Evolutionary conservation across 805 yeast species (phyloP).

Genomic region (Saturnispora halmiae): DNA sequence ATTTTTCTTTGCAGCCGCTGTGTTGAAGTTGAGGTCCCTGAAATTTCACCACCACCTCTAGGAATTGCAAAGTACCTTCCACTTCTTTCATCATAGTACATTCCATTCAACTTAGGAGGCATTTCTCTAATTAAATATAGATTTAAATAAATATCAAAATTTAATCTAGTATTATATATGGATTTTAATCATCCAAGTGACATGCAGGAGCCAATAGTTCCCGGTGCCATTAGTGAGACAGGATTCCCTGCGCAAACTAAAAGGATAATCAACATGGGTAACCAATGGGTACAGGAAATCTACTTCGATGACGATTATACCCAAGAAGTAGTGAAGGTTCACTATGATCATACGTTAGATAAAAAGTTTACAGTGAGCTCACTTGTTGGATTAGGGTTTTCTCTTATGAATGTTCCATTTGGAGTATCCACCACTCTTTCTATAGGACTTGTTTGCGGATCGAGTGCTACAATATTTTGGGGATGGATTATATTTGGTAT

Average conservation of each 20-base stretch:
- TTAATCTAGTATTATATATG: too few species aligned
- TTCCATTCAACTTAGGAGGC: slow-evolving; percentile 10
- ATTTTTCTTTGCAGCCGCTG: neutral
- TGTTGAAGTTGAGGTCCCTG: neutral
- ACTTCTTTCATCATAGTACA: slow-evolving; percentile 10
- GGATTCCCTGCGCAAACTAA: neutral
- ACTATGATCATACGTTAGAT: slow-evolving; percentile 62
- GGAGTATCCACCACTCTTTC: slow-evolving; percentile 68
- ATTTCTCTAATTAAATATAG: too few species aligned
- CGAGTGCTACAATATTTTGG: slow-evolving; percentile 63
- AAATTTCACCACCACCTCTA: neutral
- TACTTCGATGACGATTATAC: slow-evolving; percentile 37
- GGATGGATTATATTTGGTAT: slow-evolving; percentile 65
- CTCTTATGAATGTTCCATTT: slow-evolving; percentile 74
- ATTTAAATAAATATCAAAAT: too few species aligned
- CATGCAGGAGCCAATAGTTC: too few species aligned
- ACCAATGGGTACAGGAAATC: slow-evolving; percentile 26
- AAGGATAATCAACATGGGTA: slow-evolving; percentile 15
- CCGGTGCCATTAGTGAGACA: neutral
- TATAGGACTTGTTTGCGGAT: slow-evolving; percentile 67
- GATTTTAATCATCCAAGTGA: too few species aligned
- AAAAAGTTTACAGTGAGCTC: slow-evolving; percentile 61
- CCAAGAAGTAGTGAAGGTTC: slow-evolving; percentile 61
- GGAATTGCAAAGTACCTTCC: slow-evolving; percentile 13
- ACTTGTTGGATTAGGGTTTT: slow-evolving; percentile 69